phyloP scores from a whole-genome alignment of 768 basidiomycete species.

The Termitomyces sp. region DNA sequence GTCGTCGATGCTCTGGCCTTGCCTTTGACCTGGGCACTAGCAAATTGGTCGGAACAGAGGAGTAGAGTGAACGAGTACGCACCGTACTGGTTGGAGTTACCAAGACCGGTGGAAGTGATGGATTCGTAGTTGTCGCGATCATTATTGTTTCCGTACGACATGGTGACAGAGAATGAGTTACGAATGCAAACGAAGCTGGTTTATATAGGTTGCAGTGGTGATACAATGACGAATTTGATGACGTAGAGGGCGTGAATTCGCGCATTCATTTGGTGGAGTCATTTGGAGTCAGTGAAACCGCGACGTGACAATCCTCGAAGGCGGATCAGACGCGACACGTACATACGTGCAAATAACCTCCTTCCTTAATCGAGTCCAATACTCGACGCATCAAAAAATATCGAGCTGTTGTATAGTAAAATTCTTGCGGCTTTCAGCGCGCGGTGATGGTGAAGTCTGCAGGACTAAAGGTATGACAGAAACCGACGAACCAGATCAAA shows the following conservation, averaged over 20 bases:
- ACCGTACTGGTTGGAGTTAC: conserved; percentile 8
- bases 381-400: background rate
- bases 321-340: conserved; percentile 1
- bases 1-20: conserved; percentile 5
- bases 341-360: conserved; percentile 4
- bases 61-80: background rate
- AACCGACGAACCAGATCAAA: too few relatives aligned
- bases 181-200: background rate
- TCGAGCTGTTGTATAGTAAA: too few relatives aligned
- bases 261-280: conserved; percentile 7
- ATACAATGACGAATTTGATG: conserved; percentile 10
- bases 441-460: too few relatives aligned
- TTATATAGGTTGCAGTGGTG: conserved; percentile 8
- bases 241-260: conserved; percentile 5
- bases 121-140: conserved; percentile 9
- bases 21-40: conserved; percentile 2
- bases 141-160: conserved; percentile 16
- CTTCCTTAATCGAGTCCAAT: background rate
- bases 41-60: background rate
- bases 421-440: too few relatives aligned
- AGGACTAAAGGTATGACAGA: too few relatives aligned
- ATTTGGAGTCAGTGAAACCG: background rate
- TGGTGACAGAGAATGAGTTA: conserved; percentile 1
- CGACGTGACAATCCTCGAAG: background rate
- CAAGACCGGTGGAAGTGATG: conserved; percentile 8